Base-by-base conservation (phyloP, 1,284 basidiomycete species). In the Caloboletus inedulis region DNA sequence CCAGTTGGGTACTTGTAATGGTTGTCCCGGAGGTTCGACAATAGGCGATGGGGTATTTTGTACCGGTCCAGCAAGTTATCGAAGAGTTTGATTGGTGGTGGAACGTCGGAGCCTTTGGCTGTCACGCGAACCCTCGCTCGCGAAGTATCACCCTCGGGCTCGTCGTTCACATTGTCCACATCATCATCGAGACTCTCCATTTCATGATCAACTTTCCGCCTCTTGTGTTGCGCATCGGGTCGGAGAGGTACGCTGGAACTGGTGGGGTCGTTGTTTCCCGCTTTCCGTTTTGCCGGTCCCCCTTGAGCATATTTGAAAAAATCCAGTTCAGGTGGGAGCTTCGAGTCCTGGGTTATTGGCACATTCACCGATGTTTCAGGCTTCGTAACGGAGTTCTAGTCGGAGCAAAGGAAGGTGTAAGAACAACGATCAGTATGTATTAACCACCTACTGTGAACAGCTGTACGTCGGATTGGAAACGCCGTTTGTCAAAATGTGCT, bases 301-400 rank as follows among this genome's bases (percentile, higher is more conserved):
- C 75, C 77, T 57, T 82, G 75, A 1, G 86, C 84, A 59, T 91
- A 91, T 59, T 89, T 91, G 74, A 95, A 96, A 70, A 94, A 94
- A 69, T 97, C 90, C 4, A 96, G 77, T 57, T 89, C 89, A 2
- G 77, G 62, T 0, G 94, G 94, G 18, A 95, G 78, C 59, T 78
- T 79, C 25, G 72, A 77, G 31, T 72, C 66, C 21, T 63, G 60
- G 1, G 55, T 53, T 53, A 64, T 58, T 23, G 57, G 40, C 16
- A 40, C 43, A 35, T 58, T 48, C 37, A 35, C 54, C 14, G 50
- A 31, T 43, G 51, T 53, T 53, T 59, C 47, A 39, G 62, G 55
- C 56, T 64, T 62, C 31, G 52, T 48, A 52, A 43, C 47, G 51
- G 54, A 16, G 58, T 61, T 70, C 75, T 66, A 56, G 57, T 61